phyloP scores from a whole-genome alignment of 2,329 filamentous ascomycete species.

The Ilyonectria mors-panacis region DNA sequence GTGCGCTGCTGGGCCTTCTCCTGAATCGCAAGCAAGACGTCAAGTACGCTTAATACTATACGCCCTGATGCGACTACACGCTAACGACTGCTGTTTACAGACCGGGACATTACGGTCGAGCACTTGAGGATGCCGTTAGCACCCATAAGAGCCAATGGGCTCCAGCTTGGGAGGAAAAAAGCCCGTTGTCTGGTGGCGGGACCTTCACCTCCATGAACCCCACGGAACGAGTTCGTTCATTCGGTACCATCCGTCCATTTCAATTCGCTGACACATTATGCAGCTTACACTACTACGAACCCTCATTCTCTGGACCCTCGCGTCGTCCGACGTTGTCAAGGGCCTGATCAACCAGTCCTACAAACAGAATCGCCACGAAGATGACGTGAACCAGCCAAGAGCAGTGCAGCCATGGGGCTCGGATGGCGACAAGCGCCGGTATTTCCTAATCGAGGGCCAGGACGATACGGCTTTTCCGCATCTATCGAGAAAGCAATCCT shows the following conservation, averaged over 20 bases:
- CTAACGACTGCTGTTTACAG: conserved; percentile 63
- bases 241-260: not conserved
- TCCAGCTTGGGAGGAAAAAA: conserved; percentile 84
- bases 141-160: conserved; percentile 93
- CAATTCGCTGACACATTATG: conserved; percentile 28
- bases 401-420: conserved; percentile 93
- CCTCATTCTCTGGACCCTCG: conserved; percentile 89
- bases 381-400: conserved; percentile 85
- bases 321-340: conserved; percentile 88
- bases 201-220: conserved; percentile 88
- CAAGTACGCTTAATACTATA: conserved; percentile 77
- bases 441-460: conserved; percentile 93
- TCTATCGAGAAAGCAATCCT: conserved; percentile 94
- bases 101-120: conserved; percentile 91
- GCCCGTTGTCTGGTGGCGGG: conserved; percentile 83
- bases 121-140: conserved; percentile 92
- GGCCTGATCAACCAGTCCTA: conserved; percentile 88
- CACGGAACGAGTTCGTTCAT: conserved; percentile 78
- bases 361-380: conserved; percentile 87
- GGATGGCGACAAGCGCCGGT: conserved; percentile 91
- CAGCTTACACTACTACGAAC: conserved; percentile 88
- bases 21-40: conserved; percentile 99
- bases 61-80: conserved; percentile 8
- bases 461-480: conserved; percentile 96
- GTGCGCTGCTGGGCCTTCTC: conserved; percentile 88